A percentile compares a stretch with the other conserved stretches of the same genome.
Conservation (phyloP, 164 flowering plant genomes). For the Buxus sempervirens region DNA sequence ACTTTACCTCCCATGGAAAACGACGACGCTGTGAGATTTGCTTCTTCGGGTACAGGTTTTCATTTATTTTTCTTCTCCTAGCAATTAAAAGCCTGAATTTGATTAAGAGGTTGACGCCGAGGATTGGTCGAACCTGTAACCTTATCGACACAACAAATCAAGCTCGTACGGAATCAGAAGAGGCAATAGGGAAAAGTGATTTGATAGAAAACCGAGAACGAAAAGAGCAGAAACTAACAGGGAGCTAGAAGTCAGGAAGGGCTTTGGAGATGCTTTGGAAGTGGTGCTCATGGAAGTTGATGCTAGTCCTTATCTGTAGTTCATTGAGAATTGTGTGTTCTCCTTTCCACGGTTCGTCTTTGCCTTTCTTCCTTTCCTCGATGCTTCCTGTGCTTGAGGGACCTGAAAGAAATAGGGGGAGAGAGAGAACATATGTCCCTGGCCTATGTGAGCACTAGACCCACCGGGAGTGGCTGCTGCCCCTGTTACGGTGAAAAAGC, state of each 20-base stretch:
- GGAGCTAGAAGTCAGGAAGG: not conserved
- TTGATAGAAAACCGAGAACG: too few relatives aligned
- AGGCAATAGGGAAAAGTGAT: too few relatives aligned
- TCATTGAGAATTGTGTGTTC: slow-evolving; percentile 21
- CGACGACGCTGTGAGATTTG: not conserved
- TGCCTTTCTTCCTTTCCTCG: not conserved
- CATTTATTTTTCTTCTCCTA: too few relatives aligned
- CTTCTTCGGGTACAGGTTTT: not conserved
- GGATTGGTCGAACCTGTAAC: slow-evolving; percentile 23
- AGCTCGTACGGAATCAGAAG: too few relatives aligned
- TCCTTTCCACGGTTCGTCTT: not conserved
- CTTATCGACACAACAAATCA: slow-evolving; percentile 26
- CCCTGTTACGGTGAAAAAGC: too few relatives aligned
- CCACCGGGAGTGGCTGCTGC: too few relatives aligned
- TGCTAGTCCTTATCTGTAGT: not conserved
- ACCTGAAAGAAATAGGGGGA: slow-evolving; percentile 5
- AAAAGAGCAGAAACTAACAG: too few relatives aligned
- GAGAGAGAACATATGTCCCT: too few relatives aligned
- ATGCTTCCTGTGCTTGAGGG: not conserved
- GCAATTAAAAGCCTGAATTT: slow-evolving; percentile 5
- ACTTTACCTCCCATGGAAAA: not conserved
- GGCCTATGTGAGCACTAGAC: too few relatives aligned
- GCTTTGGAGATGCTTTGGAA: not conserved
- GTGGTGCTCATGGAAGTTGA: not conserved
- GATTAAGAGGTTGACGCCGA: slow-evolving; percentile 17